Base-by-base conservation (phyloP, 352 stramenopile species). In the Phytophthora ramorum region DNA sequence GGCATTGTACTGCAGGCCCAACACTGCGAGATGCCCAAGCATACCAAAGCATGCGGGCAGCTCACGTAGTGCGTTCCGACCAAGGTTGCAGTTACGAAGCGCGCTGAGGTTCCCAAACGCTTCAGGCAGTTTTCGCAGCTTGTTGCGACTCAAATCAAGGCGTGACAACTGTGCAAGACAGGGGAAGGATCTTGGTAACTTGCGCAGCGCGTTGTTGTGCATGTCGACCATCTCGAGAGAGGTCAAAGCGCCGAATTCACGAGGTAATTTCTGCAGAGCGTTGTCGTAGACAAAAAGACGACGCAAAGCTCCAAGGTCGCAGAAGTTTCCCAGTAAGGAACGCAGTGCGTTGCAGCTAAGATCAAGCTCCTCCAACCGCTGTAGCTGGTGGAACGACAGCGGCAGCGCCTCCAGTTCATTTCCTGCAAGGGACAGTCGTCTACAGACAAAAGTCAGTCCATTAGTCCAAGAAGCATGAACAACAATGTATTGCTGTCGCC, bases 391-490 rank as follows among this genome's bases (percentile, higher is more conserved):
- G 38, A 90, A 86, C 9, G 81, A 90, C 19, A 90, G 62, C 17
- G 81, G 81, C 9, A 90, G 69, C 28, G 74, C 69, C 60, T 86
- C 76, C 0, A 90, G 51, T 60, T 86, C 56, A 49, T 90, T 90
- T 0, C 70, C 54, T 20, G 81, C 69, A 4, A 90, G 72, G 16
- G 78, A 86, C 7, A 90, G 43, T 9, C 72, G 69, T 64, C 80
- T 89, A 50, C 4, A 58, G 14, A 24, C 6, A 24, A 12, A 24
- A 46, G 17, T 13, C 20, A 34, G n/a, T 14, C 14, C 2, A 48
- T 45, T 28, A 60, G 20, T 2, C 13, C 37, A 43, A 43, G 1
- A 41, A 45, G 1, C 9, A 19, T 17, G 37, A 43, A 55, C 6
- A 19, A 22, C 4, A 56, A 7, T 8, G 13, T 7, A 20, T 43